phyloP scores from a whole-genome alignment of 495 filamentous ascomycete genomes.

The Penicillium cataractarum region DNA sequence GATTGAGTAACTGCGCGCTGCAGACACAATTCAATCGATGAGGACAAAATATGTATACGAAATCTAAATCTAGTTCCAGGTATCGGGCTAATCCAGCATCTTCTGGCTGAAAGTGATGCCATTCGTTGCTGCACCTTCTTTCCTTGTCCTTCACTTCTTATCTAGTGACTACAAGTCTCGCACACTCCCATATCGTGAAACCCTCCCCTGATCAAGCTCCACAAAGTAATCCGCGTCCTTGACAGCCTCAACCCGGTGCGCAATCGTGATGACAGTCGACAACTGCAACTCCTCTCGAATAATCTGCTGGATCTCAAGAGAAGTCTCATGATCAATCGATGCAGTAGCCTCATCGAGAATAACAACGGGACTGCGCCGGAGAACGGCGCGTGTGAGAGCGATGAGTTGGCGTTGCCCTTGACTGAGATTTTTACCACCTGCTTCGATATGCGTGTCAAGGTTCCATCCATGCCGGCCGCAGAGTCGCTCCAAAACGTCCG shows the following conservation, averaged over 20 bases:
- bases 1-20: not conserved
- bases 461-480: slow-evolving; percentile 56
- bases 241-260: slow-evolving; percentile 82
- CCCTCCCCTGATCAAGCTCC: slow-evolving; percentile 66
- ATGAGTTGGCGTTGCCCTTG: slow-evolving; percentile 67
- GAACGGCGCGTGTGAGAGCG: slow-evolving; percentile 59
- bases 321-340: slow-evolving; percentile 77
- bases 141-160: not conserved
- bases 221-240: slow-evolving; percentile 74
- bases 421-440: slow-evolving; percentile 60
- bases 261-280: slow-evolving; percentile 86
- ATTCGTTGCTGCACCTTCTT: not conserved
- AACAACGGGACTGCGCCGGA: slow-evolving; percentile 60
- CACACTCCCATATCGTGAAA: slow-evolving; percentile 43
- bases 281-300: slow-evolving; percentile 72
- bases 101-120: too few relatives aligned
- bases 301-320: slow-evolving; percentile 75
- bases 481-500: slow-evolving; percentile 53
- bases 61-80: not conserved
- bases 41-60: not conserved
- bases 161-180: slow-evolving; percentile 20
- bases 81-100: too few relatives aligned
- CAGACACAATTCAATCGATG: too few relatives aligned
- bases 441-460: slow-evolving; percentile 58
- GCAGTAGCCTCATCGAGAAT: slow-evolving; percentile 86